Evolutionary conservation across 225 moss, liverwort and hornwort species (phyloP).

Genomic region (Antitrichia curtipendula): DNA sequence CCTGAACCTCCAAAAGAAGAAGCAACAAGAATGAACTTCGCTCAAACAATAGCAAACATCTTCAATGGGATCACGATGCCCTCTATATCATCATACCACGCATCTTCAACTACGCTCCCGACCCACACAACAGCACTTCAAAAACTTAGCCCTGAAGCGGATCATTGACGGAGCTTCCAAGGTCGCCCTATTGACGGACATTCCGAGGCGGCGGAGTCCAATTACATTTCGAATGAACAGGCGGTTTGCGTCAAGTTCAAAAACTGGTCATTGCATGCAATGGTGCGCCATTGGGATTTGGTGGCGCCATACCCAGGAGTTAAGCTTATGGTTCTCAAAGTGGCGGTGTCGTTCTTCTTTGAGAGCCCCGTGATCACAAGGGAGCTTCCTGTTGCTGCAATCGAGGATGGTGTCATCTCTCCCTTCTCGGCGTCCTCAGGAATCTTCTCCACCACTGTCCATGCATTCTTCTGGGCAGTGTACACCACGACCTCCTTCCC

Average conservation of each 20-base stretch:
- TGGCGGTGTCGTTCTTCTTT: constrained; percentile 5
- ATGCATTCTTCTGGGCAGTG: background rate
- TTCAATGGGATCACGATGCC: background rate
- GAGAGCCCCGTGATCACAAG: constrained; percentile 20
- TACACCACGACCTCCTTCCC: constrained; percentile 25
- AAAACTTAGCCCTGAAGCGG: background rate
- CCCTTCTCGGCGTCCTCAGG: constrained; percentile 19
- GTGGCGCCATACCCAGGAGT: background rate
- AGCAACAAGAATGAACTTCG: background rate
- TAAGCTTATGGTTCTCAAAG: constrained; percentile 6
- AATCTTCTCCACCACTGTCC: constrained; percentile 22
- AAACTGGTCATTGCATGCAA: constrained; percentile 14
- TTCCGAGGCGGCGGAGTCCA: background rate
- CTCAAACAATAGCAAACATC: background rate
- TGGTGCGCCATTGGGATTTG: constrained; percentile 18
- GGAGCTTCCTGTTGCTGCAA: background rate
- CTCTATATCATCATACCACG: background rate
- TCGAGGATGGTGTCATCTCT: constrained; percentile 11
- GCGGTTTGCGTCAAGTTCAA: constrained; percentile 23
- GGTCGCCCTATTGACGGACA: background rate
- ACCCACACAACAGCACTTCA: background rate
- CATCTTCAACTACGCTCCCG: background rate
- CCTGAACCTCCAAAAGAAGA: background rate
- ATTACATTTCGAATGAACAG: constrained; percentile 33
- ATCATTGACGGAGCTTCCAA: background rate